These are phyloP conservation scores for Fusarium sp. DNA, from an alignment of 2,329 filamentous ascomycete species.

Conservation along the genomic window DNA sequence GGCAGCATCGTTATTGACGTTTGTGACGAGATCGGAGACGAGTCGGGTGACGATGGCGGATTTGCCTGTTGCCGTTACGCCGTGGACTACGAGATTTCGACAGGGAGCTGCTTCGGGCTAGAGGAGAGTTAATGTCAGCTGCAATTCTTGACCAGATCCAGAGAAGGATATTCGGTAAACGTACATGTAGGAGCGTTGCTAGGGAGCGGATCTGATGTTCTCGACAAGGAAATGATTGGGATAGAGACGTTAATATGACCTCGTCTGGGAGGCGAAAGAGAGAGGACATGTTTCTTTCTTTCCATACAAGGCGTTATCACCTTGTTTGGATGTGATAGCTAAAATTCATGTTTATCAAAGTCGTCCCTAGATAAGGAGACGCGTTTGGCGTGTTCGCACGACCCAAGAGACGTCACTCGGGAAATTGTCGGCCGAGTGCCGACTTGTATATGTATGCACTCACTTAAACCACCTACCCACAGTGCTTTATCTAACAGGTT, in stretches of 20 bases:
- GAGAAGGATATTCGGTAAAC: constrained; percentile 26
- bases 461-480: not conserved
- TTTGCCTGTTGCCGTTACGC: constrained; percentile 88
- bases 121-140: constrained; percentile 1
- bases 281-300: constrained; percentile 45
- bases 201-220: constrained; percentile 68
- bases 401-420: constrained; percentile 41
- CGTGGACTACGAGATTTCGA: constrained; percentile 80
- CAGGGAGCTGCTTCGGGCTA: constrained; percentile 74
- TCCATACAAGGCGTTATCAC: not conserved
- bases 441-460: not conserved
- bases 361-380: constrained; percentile 35
- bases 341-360: constrained; percentile 18
- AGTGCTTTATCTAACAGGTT: no score
- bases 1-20: constrained; percentile 20
- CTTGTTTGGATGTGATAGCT: constrained; percentile 4
- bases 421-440: constrained; percentile 36
- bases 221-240: constrained; percentile 63
- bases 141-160: not conserved
- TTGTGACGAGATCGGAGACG: constrained; percentile 41
- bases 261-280: constrained; percentile 65
- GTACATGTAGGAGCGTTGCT: constrained; percentile 62
- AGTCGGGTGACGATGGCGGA: constrained; percentile 70
- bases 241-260: constrained; percentile 55
- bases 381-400: constrained; percentile 44